Conservation (phyloP, 108 stramenopile species). For the Nannochloropsis gaditana region DNA sequence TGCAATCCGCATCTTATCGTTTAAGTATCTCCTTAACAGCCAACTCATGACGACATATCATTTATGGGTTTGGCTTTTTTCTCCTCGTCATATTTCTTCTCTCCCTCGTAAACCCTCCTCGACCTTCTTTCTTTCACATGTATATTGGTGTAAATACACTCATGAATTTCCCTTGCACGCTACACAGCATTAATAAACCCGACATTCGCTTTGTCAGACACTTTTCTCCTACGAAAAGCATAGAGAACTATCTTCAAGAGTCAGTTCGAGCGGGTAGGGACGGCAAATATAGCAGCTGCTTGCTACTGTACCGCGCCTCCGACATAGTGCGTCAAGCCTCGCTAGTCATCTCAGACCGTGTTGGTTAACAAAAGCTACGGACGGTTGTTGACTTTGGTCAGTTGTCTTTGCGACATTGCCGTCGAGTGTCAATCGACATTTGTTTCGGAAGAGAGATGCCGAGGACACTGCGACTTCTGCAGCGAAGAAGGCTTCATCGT, state of each 20-base stretch:
- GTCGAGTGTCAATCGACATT: not conserved
- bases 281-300: slow-evolving; percentile 64
- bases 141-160: too few species aligned
- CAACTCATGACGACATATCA: too few species aligned
- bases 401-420: not conserved
- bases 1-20: too few species aligned
- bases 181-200: slow-evolving; percentile 58
- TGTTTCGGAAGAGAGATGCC: not conserved
- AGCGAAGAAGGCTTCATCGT: not conserved
- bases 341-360: not conserved
- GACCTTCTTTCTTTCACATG: too few species aligned
- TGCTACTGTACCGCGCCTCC: slow-evolving; percentile 55
- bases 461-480: not conserved
- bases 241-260: slow-evolving; percentile 91
- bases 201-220: slow-evolving; percentile 76
- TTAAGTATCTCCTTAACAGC: too few species aligned
- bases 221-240: slow-evolving; percentile 73
- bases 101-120: not conserved
- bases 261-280: slow-evolving; percentile 95
- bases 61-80: too few species aligned
- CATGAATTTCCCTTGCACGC: too few species aligned
- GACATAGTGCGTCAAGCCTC: slow-evolving; percentile 39
- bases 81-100: too few species aligned
- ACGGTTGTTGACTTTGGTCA: not conserved
- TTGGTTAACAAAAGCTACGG: not conserved